phyloP scores from a whole-genome alignment of 805 yeast species.

The Monosporozyma servazzii region DNA sequence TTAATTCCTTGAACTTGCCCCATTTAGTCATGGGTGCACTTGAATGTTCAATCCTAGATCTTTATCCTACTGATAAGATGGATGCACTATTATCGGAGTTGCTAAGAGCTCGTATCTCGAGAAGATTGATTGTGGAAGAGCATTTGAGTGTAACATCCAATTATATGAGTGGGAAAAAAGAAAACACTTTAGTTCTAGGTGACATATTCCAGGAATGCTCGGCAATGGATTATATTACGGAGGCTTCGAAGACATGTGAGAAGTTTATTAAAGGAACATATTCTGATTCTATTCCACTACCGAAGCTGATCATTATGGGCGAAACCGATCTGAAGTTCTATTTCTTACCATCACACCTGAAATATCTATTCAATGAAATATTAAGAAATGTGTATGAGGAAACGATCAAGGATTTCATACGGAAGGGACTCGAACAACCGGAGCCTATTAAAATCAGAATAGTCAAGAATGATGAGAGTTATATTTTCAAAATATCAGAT shows the following conservation, averaged over 20 bases:
- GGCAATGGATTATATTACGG: constrained; percentile 55
- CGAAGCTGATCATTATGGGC: constrained; percentile 71
- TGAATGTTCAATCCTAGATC: constrained; percentile 55
- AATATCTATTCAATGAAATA: constrained; percentile 80
- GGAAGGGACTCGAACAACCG: constrained; percentile 35
- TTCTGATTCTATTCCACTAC: constrained; percentile 49
- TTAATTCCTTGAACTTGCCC: constrained; percentile 74
- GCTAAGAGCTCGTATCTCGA: constrained; percentile 76
- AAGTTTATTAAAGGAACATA: constrained; percentile 44
- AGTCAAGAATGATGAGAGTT: constrained; percentile 53
- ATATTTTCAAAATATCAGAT: constrained; percentile 74
- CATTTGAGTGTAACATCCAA: constrained; percentile 72
- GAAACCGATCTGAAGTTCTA: constrained; percentile 59
- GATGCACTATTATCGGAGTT: constrained; percentile 70
- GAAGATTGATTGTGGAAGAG: constrained; percentile 87
- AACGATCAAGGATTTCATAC: constrained; percentile 45
- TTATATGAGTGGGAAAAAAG: constrained; percentile 36
- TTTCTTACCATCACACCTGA: constrained; percentile 78
- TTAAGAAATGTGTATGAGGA: constrained; percentile 80
- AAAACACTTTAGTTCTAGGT: constrained; percentile 49
- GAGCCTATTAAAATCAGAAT: constrained; percentile 75
- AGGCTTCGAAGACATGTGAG: constrained; percentile 45
- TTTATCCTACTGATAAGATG: constrained; percentile 51
- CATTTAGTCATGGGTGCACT: constrained; percentile 89
- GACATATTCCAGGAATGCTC: constrained; percentile 76